Base-by-base conservation (phyloP, 1,284 basidiomycete species). In the Ustilago nuda region DNA sequence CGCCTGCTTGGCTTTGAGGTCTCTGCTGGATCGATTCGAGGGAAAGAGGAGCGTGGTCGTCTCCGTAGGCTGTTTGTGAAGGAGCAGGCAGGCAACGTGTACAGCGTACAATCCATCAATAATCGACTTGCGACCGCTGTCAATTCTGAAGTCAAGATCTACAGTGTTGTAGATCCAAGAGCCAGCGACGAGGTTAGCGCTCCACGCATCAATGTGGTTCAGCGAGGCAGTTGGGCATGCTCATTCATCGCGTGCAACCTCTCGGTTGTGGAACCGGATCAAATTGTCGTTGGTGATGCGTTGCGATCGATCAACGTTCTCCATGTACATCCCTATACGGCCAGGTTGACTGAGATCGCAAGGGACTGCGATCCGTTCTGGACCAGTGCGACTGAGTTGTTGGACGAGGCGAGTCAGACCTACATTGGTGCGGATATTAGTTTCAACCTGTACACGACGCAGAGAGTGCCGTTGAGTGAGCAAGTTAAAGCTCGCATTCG, bases 321-420 rank as follows among this genome's bases (percentile, higher is more conserved):
- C 19, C 35, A 66, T 27, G 72, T 85, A 19, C 61, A 74, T 46
- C 61, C 57, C 13, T 54, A 61, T 17, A 63, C 64, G 13, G 79
- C 68, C 30, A 30, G 58, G 8, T n/a, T 85, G 11, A 61, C 36
- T 19, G 83, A 85, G 60, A 57, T 81, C 8, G 83, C 82, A 4
- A 72, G 84, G 55, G 84, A 85, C 50, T 68, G 78, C 48, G 83
- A 85, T 63, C 83, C 84, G 11, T 83, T 77, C 67, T 85, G 84
- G 84, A 84, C 83, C 12, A 81, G 70, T 33, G 78, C 83, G 15
- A 78, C 76, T 12, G 76, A 78, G 19, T 27, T 69, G 48, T 56
- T 82, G 27, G 79, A 82, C 62, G 63, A 55, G 1, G 72, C 53
- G 8, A 65, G 19, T 8, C 80, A 84, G 72, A 76, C 75, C n/a